These are phyloP conservation scores for Metschnikowia gelsemii DNA, from an alignment of 805 yeast genomes.

Conservation along the genomic window DNA sequence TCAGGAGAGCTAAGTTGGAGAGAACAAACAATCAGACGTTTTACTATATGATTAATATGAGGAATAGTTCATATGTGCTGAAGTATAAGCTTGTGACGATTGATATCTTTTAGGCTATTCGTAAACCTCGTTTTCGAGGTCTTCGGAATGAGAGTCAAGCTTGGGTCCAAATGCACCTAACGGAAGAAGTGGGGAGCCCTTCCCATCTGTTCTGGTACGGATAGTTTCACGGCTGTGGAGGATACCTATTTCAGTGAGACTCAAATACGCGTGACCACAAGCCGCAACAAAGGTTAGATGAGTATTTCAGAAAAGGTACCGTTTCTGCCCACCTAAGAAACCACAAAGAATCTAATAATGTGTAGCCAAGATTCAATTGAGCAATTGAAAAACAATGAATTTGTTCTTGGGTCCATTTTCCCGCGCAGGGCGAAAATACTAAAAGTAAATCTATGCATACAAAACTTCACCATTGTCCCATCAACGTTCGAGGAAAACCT, in stretches of 20 bases:
- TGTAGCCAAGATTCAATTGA: constrained; percentile 10
- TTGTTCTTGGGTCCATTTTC: constrained; percentile 81
- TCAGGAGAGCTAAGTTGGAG: constrained; percentile 1
- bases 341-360: no score
- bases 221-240: background rate
- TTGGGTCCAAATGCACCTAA: background rate
- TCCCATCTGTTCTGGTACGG: constrained; percentile 8
- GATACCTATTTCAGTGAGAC: no score
- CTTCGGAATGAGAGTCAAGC: constrained; percentile 5
- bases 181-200: background rate
- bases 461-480: constrained; percentile 42
- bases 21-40: background rate
- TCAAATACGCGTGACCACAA: no score
- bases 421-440: constrained; percentile 79
- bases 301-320: no score
- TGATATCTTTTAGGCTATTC: background rate
- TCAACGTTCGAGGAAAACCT: constrained; percentile 80
- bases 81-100: background rate
- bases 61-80: background rate
- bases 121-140: constrained; percentile 9
- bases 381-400: constrained; percentile 14
- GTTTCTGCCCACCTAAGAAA: no score
- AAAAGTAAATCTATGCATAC: constrained; percentile 50
- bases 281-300: no score
- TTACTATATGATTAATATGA: background rate